phyloP scores from a whole-genome alignment of 2,329 filamentous ascomycete species.

The Tympanopsis confertula region DNA sequence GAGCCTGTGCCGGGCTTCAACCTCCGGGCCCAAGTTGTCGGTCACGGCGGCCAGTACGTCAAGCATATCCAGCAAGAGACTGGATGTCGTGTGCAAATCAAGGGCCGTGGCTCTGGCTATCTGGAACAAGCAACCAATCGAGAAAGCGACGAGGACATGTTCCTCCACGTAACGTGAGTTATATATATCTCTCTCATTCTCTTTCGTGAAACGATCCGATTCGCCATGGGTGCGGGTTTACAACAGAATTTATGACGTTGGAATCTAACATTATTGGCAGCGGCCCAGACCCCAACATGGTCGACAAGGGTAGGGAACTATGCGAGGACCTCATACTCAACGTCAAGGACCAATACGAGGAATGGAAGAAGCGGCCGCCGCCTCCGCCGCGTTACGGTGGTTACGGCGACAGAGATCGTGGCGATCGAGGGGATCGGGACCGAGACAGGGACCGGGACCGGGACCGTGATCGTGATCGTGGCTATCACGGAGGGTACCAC shows the following conservation, averaged over 20 bases:
- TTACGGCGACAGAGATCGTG: slow-evolving; percentile 26
- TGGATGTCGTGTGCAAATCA: slow-evolving; percentile 92
- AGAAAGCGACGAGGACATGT: slow-evolving; percentile 95
- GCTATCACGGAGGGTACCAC: slow-evolving; percentile 23
- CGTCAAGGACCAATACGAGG: slow-evolving; percentile 80
- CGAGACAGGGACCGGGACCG: slow-evolving; percentile 27
- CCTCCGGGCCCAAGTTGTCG: slow-evolving; percentile 87
- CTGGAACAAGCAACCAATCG: slow-evolving; percentile 77
- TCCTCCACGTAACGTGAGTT: slow-evolving; percentile 81
- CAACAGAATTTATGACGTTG: neutral
- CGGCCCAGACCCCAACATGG: slow-evolving; percentile 76
- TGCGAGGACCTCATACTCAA: slow-evolving; percentile 80
- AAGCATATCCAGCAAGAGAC: slow-evolving; percentile 98
- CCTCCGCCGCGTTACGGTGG: slow-evolving; percentile 49
- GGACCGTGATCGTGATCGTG: slow-evolving; percentile 18
- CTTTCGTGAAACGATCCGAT: neutral
- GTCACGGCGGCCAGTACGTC: slow-evolving; percentile 85
- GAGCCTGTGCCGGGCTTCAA: slow-evolving; percentile 93
- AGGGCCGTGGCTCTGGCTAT: slow-evolving; percentile 88
- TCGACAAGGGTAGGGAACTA: slow-evolving; percentile 75
- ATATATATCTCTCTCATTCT: slow-evolving; percentile 1
- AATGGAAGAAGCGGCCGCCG: slow-evolving; percentile 70
- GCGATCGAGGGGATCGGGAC: slow-evolving; percentile 38
- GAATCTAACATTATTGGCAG: slow-evolving; percentile 34
- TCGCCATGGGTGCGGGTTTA: neutral